A percentile compares a stretch with the other conserved stretches of the same genome.
Evolutionary conservation across 768 basidiomycete genomes (phyloP).

Genomic region (Lentinula sp.): DNA sequence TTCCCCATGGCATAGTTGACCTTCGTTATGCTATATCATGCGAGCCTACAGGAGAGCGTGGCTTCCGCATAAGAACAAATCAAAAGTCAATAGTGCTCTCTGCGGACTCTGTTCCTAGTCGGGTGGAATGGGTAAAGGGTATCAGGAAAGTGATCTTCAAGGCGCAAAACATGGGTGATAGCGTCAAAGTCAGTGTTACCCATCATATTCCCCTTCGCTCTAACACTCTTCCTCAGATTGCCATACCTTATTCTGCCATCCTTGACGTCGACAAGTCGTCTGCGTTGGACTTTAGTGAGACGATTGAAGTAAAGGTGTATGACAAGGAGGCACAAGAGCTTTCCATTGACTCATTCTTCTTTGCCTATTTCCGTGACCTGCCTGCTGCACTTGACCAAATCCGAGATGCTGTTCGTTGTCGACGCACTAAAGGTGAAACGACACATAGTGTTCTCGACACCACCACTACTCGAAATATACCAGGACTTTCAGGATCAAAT

Average conservation of each 20-base stretch:
- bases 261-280: conserved; percentile 84
- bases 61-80: conserved; percentile 79
- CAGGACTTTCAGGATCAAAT: conserved; percentile 1
- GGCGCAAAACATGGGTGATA: conserved; percentile 93
- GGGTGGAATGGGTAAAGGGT: conserved; percentile 95
- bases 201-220: not conserved
- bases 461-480: conserved; percentile 34
- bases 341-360: conserved; percentile 85
- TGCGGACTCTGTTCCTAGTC: conserved; percentile 76
- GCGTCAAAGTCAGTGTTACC: conserved; percentile 67
- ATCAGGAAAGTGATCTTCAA: conserved; percentile 93
- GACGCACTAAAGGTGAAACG: conserved; percentile 25
- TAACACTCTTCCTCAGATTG: conserved; percentile 49
- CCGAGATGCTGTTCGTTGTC: conserved; percentile 61
- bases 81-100: conserved; percentile 67
- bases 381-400: conserved; percentile 75
- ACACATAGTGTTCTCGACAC: conserved; percentile 51
- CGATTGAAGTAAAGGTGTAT: conserved; percentile 88
- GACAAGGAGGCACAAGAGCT: conserved; percentile 67
- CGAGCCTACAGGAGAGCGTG: conserved; percentile 71
- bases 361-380: conserved; percentile 89
- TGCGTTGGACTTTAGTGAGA: conserved; percentile 94
- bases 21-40: conserved; percentile 90
- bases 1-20: conserved; percentile 94
- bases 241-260: conserved; percentile 88